Evolutionary conservation across 495 filamentous ascomycete species (phyloP).

Genomic region (Penicillium maclennaniae): DNA sequence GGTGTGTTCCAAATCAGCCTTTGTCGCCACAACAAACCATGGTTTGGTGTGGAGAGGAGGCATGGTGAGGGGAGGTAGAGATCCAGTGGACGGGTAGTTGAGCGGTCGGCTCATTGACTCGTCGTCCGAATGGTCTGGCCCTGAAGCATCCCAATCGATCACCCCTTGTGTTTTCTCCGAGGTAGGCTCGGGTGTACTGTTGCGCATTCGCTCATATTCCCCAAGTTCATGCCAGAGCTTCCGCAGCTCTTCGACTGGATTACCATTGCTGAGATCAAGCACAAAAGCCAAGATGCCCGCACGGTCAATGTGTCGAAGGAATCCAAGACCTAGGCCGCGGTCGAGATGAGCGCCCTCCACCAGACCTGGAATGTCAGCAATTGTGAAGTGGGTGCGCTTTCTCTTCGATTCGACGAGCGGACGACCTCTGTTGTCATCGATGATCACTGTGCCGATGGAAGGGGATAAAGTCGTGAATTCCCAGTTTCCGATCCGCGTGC

Average conservation of each 20-base stretch:
- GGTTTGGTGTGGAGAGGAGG: slow-evolving; percentile 80
- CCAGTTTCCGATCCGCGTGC: slow-evolving; percentile 88
- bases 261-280: slow-evolving; percentile 74
- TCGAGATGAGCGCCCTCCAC: slow-evolving; percentile 89
- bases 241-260: slow-evolving; percentile 73
- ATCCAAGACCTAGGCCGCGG: slow-evolving; percentile 84
- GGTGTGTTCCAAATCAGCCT: slow-evolving; percentile 79
- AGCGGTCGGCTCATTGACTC: slow-evolving; percentile 5
- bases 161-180: slow-evolving; percentile 41
- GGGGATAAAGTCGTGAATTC: slow-evolving; percentile 94
- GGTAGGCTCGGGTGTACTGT: slow-evolving; percentile 49
- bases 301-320: slow-evolving; percentile 90
- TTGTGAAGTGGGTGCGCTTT: slow-evolving; percentile 73
- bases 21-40: slow-evolving; percentile 96
- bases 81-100: slow-evolving; percentile 8
- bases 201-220: slow-evolving; percentile 73
- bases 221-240: slow-evolving; percentile 85
- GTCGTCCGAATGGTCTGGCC: slow-evolving; percentile 25
- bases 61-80: slow-evolving; percentile 34
- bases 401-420: slow-evolving; percentile 44
- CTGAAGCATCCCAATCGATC: slow-evolving; percentile 26
- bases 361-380: slow-evolving; percentile 93
- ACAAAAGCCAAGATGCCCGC: slow-evolving; percentile 92
- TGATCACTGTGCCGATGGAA: slow-evolving; percentile 89
- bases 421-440: slow-evolving; percentile 76